phyloP scores from a whole-genome alignment of 2,329 filamentous ascomycete genomes.

The Aspergillus transmontanensis region DNA sequence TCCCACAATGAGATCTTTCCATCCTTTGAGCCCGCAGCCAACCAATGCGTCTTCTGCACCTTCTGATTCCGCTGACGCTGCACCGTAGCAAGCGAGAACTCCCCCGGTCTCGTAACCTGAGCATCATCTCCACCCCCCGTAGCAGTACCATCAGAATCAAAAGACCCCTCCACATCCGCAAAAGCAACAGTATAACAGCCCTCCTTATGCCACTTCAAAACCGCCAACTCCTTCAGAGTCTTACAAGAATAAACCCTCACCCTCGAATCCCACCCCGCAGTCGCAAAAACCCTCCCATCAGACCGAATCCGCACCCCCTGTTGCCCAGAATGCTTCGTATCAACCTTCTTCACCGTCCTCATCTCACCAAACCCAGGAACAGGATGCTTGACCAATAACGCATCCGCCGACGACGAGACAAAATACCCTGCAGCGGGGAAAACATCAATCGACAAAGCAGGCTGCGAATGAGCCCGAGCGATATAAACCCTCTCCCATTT shows the following conservation, averaged over 20 bases:
- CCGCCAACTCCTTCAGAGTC: slow-evolving; percentile 82
- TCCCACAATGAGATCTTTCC: slow-evolving; percentile 96
- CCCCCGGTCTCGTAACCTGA: slow-evolving; percentile 10
- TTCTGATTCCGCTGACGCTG: slow-evolving; percentile 65
- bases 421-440: slow-evolving; percentile 59
- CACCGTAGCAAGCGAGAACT: slow-evolving; percentile 50
- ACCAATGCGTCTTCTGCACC: slow-evolving; percentile 77
- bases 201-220: slow-evolving; percentile 90
- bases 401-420: slow-evolving; percentile 81
- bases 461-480: slow-evolving; percentile 72
- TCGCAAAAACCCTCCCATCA: slow-evolving; percentile 82
- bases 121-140: not conserved
- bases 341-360: slow-evolving; percentile 61
- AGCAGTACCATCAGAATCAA: not conserved
- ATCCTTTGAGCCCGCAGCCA: slow-evolving; percentile 89
- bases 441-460: slow-evolving; percentile 73
- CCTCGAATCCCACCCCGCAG: slow-evolving; percentile 87
- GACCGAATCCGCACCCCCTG: slow-evolving; percentile 76
- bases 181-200: slow-evolving; percentile 84
- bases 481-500: slow-evolving; percentile 63
- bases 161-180: slow-evolving; percentile 44
- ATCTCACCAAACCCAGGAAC: slow-evolving; percentile 49
- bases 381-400: slow-evolving; percentile 74
- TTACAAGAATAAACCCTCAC: slow-evolving; percentile 79
- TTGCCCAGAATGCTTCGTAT: slow-evolving; percentile 89